Conservation (phyloP, 2,329 filamentous ascomycete genomes). For the Clarireedia sp. region DNA sequence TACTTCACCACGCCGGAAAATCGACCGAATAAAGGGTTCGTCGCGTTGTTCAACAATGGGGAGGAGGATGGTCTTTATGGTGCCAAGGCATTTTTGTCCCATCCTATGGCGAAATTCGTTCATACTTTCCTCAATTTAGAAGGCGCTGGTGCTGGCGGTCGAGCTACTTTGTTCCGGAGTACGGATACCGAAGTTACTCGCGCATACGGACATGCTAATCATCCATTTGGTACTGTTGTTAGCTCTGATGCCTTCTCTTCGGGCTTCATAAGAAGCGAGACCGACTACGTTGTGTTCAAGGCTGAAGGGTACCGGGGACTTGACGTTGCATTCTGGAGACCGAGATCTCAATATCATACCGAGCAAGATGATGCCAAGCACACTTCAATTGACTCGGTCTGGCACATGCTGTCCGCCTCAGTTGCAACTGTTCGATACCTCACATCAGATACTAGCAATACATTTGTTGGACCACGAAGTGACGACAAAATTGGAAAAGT, state of each 20-base stretch:
- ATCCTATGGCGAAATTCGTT: conserved; percentile 70
- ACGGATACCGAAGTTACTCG: conserved; percentile 80
- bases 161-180: conserved; percentile 78
- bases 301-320: conserved; percentile 76
- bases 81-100: conserved; percentile 74
- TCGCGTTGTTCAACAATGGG: conserved; percentile 86
- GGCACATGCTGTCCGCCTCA: conserved; percentile 91
- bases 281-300: conserved; percentile 81
- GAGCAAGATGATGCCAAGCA: conserved; percentile 79
- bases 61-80: conserved; percentile 92
- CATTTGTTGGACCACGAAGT: conserved; percentile 53
- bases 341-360: conserved; percentile 83
- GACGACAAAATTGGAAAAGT: conserved; percentile 53
- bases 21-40: conserved; percentile 69
- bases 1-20: conserved; percentile 71
- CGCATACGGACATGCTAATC: conserved; percentile 61
- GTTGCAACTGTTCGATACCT: conserved; percentile 66
- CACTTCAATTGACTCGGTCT: conserved; percentile 62
- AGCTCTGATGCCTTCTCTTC: conserved; percentile 76
- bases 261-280: conserved; percentile 73
- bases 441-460: conserved; percentile 57
- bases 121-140: conserved; percentile 93
- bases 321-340: conserved; percentile 86
- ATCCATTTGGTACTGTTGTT: conserved; percentile 80
- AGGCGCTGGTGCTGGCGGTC: conserved; percentile 84